phyloP scores from a whole-genome alignment of 805 yeast species.

The Candida anglica region DNA sequence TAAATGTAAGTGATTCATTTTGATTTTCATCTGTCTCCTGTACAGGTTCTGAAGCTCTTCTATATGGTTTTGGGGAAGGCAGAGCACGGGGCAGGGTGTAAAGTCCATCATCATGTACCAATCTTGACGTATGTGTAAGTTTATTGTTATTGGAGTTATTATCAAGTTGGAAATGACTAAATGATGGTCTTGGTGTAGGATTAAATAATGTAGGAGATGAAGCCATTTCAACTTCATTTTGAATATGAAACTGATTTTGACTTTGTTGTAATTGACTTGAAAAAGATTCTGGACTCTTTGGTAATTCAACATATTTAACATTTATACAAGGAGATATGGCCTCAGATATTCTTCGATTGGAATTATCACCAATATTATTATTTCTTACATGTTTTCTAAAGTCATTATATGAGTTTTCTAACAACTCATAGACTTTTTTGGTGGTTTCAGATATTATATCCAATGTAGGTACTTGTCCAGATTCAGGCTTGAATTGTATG shows the following conservation, averaged over 20 bases:
- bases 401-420: constrained; percentile 29
- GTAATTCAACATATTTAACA: constrained; percentile 2
- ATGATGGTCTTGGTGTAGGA: constrained; percentile 1
- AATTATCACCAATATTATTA: no score
- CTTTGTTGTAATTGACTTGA: not conserved
- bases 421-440: constrained; percentile 23
- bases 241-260: not conserved
- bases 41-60: no score
- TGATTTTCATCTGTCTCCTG: not conserved
- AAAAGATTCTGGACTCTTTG: constrained; percentile 4
- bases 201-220: constrained; percentile 2
- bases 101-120: not conserved
- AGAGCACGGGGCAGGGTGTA: not conserved
- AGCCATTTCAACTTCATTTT: not conserved
- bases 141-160: no score
- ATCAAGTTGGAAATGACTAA: constrained; percentile 2
- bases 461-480: not conserved
- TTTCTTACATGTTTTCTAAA: constrained; percentile 19
- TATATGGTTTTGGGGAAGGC: constrained; percentile 3
- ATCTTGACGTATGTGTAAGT: no score
- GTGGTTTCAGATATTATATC: constrained; percentile 11
- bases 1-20: no score
- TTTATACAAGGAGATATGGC: constrained; percentile 12
- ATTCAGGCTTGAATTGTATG: constrained; percentile 2
- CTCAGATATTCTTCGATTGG: constrained; percentile 16